Conservation (phyloP, 2,329 filamentous ascomycete genomes). For the Trematosphaeria pertusa region DNA sequence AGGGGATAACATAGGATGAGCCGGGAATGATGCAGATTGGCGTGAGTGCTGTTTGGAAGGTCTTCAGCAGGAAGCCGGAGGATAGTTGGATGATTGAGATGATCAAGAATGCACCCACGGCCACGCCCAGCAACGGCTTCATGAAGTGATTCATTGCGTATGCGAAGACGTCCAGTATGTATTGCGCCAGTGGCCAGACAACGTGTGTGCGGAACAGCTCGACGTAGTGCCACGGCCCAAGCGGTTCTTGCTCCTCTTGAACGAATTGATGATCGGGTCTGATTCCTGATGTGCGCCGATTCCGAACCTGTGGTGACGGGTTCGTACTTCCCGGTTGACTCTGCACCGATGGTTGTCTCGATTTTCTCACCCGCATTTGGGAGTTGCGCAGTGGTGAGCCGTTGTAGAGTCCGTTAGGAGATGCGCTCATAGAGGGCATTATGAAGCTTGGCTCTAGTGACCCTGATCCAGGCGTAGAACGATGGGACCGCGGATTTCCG, state of each 20-base stretch:
- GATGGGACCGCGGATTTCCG: conserved; percentile 15
- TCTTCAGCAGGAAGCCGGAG: conserved; percentile 66
- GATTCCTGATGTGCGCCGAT: conserved; percentile 3
- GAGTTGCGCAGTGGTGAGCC: conserved; percentile 31
- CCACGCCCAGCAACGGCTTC: conserved; percentile 66
- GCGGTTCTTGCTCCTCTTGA: conserved; percentile 20
- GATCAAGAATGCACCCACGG: conserved; percentile 59
- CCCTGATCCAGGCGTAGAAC: conserved; percentile 18
- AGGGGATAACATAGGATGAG: conserved; percentile 67
- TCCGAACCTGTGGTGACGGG: conserved; percentile 12
- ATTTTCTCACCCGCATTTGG: conserved; percentile 24
- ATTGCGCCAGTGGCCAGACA: conserved; percentile 50
- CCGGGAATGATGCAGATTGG: conserved; percentile 76
- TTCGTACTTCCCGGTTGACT: conserved; percentile 1
- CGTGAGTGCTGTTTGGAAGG: conserved; percentile 69
- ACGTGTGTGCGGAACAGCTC: conserved; percentile 41
- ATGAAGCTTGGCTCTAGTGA: conserved; percentile 50
- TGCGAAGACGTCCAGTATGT: conserved; percentile 63
- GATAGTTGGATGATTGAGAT: conserved; percentile 65
- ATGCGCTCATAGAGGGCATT: conserved; percentile 48
- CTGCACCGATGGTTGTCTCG: conserved; percentile 10
- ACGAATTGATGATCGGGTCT: no score
- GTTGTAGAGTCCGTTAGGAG: conserved; percentile 26
- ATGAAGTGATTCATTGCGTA: conserved; percentile 66
- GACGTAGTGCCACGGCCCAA: conserved; percentile 31